Conservation (phyloP, 2,329 filamentous ascomycete species). For the Curvularia lunata region DNA sequence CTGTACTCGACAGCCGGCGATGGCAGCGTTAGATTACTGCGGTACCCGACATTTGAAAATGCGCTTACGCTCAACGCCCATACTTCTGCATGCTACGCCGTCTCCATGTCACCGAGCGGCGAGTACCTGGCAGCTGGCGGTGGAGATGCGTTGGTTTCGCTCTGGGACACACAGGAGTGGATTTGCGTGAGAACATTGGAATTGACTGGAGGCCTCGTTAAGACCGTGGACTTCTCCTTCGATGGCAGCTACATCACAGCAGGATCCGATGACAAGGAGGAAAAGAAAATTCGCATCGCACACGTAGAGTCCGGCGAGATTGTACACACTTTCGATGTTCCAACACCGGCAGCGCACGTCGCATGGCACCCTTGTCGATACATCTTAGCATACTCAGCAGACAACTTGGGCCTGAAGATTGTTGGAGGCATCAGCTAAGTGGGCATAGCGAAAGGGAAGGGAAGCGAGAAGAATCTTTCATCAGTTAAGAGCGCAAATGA, state of each 20-base stretch:
- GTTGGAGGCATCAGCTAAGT: conserved; percentile 57
- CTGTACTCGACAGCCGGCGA: conserved; percentile 74
- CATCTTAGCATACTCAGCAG: conserved; percentile 72
- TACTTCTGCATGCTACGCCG: conserved; percentile 72
- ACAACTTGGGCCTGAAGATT: conserved; percentile 70
- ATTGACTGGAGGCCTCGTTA: conserved; percentile 71
- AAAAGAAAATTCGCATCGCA: conserved; percentile 70
- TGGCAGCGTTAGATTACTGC: conserved; percentile 72
- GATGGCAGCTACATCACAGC: conserved; percentile 77
- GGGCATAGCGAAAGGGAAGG: background rate
- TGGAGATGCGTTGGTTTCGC: conserved; percentile 73
- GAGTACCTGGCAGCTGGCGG: conserved; percentile 76
- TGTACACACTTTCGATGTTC: conserved; percentile 74
- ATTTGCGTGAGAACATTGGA: conserved; percentile 75
- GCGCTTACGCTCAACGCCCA: conserved; percentile 71
- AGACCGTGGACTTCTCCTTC: conserved; percentile 77
- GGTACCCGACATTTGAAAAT: conserved; percentile 52
- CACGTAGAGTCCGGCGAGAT: conserved; percentile 77
- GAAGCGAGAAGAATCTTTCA: conserved; percentile 4
- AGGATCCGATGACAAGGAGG: conserved; percentile 77
- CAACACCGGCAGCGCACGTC: conserved; percentile 68
- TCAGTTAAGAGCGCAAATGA: conserved; percentile 18
- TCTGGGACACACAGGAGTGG: conserved; percentile 82
- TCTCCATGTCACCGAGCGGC: conserved; percentile 73
- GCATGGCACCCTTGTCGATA: conserved; percentile 80